Evolutionary conservation across 306 rosid species (phyloP), one percentile per base, ranked within the genome.

Genomic region (Cicer judaicum): DNA sequence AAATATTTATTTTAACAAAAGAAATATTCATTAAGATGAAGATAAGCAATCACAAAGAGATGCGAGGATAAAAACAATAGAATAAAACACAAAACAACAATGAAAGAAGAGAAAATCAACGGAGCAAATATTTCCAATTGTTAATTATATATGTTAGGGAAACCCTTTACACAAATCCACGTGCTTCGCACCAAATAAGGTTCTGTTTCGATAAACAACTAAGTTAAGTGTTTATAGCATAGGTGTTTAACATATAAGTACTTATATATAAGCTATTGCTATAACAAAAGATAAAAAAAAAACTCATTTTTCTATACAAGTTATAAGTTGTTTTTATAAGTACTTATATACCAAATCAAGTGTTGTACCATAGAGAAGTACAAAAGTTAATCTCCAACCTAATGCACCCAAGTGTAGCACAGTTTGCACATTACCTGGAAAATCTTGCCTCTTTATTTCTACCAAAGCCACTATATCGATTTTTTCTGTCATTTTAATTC

Each of bases 401-500:
- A 59, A 48, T 61, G 40, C 19, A 68, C 24, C 34, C 0, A 76
- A 55, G 10, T 68, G 62, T 9, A 16, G 42, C 43, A 5, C 10
- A 46, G 52, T 40, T 68, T 40, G 55, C 76, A 36, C 38, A n/a
- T 69, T 49, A 70, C 49, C 47, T 6, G 48, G 49, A 60, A 29
- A 16, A 38, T 4, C 18, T 60, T 19, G 18, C 7, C 38, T 44
- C 72, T 59, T 38, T 12, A 13, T 39, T 44, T 68, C 42, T 76
- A 15, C 6, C 7, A 12, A 42, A 76, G 9, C 57, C 65, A 19
- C 36, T 46, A 59, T 48, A 38, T 62, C 42, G 10, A 36, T 0
- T 34, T 87, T 82, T 83, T 85, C 68, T 10, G 49, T 42, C 56
- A 57, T 78, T 29, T 48, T 40, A 64, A 7, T 73, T 55, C 64